Percentiles rank a stretch among this genome's conserved stretches.
These are phyloP conservation scores for Pseudogymnoascus destructans DNA, from an alignment of 2,329 filamentous ascomycete genomes.

Conservation along the genomic window DNA sequence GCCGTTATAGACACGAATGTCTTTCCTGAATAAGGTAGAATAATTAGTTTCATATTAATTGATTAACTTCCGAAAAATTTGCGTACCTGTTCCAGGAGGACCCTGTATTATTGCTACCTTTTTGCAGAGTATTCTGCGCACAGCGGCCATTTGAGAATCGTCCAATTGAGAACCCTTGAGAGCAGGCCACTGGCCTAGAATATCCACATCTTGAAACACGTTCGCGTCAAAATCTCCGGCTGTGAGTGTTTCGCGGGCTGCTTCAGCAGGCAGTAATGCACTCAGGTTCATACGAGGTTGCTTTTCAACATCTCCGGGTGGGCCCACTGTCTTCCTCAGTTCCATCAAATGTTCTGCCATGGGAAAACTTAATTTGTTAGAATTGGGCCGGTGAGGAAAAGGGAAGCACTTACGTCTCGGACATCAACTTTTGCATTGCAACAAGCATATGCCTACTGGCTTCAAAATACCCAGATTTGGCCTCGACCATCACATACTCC, in stretches of 20 bases:
- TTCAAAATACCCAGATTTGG: slow-evolving; percentile 63
- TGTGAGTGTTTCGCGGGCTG: not conserved
- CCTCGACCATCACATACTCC: slow-evolving; percentile 59
- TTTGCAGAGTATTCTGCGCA: slow-evolving; percentile 57
- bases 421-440: slow-evolving; percentile 46
- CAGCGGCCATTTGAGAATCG: slow-evolving; percentile 53
- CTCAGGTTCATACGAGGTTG: slow-evolving; percentile 39
- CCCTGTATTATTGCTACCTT: slow-evolving; percentile 70
- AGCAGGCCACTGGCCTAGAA: slow-evolving; percentile 41
- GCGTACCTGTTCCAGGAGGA: slow-evolving; percentile 46
- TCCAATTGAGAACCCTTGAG: slow-evolving; percentile 43
- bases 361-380: slow-evolving; percentile 33
- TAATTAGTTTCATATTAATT: not conserved
- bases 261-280: slow-evolving; percentile 24
- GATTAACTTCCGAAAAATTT: not conserved
- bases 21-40: slow-evolving; percentile 34
- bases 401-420: slow-evolving; percentile 19
- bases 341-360: slow-evolving; percentile 49
- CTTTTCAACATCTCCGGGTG: slow-evolving; percentile 39
- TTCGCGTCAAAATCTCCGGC: slow-evolving; percentile 21
- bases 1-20: slow-evolving; percentile 69
- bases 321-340: slow-evolving; percentile 31
- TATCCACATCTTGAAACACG: slow-evolving; percentile 35
- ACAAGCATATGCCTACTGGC: slow-evolving; percentile 58
- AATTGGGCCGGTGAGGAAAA: not conserved